These are phyloP conservation scores for Alnus rubra DNA, from an alignment of 306 rosid genomes.

Conservation along the genomic window DNA sequence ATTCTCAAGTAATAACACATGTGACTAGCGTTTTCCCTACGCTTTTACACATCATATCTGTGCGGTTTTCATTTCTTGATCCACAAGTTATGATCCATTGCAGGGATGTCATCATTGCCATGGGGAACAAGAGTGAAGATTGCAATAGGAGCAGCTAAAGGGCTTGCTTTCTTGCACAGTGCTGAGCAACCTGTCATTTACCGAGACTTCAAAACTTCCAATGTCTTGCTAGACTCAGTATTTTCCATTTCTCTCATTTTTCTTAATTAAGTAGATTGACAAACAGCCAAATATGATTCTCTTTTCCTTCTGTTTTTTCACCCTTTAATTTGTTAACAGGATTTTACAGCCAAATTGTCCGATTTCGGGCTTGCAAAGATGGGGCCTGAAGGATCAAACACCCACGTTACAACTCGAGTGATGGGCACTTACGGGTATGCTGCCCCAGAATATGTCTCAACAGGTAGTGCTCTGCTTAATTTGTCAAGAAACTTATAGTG, in stretches of 20 bases:
- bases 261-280: neutral
- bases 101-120: constrained; percentile 84
- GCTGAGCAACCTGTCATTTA: constrained; percentile 94
- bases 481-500: too few relatives aligned
- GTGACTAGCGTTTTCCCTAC: too few relatives aligned
- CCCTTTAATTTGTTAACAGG: constrained; percentile 40
- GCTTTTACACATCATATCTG: too few relatives aligned
- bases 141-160: constrained; percentile 88
- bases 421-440: constrained; percentile 98
- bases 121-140: constrained; percentile 89
- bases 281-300: neutral
- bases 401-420: constrained; percentile 92
- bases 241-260: neutral
- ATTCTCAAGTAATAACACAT: too few relatives aligned
- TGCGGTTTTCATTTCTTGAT: too few relatives aligned
- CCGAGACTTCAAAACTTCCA: constrained; percentile 93
- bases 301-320: neutral
- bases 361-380: constrained; percentile 97
- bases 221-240: constrained; percentile 90
- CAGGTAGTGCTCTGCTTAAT: constrained; percentile 42
- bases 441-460: constrained; percentile 90
- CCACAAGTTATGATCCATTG: neutral
- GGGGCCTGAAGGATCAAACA: constrained; percentile 96
- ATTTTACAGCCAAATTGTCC: constrained; percentile 85
- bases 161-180: constrained; percentile 90